Evolutionary conservation across 192 early-diverging fungal genomes (phyloP).

Genomic region (Cladochytrium replicatum): DNA sequence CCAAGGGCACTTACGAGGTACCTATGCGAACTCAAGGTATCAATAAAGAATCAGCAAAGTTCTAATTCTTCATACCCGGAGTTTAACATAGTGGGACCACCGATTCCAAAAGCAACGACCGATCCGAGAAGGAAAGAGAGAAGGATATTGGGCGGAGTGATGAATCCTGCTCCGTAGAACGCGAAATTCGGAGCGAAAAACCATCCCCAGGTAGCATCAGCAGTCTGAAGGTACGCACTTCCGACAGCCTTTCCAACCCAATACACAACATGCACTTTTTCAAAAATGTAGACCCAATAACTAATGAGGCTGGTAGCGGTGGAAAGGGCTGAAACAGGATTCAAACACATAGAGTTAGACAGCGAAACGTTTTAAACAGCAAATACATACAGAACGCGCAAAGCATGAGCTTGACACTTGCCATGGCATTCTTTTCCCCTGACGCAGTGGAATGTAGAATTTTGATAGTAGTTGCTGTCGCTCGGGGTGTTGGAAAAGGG

Average conservation of each 20-base stretch:
- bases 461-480: not conserved
- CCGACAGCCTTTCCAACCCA: not conserved
- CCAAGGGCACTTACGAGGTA: too few relatives aligned
- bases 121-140: constrained; percentile 70
- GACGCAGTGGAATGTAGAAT: not conserved
- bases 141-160: constrained; percentile 36
- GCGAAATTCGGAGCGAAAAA: not conserved
- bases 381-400: constrained; percentile 56
- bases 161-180: not conserved
- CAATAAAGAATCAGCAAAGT: too few relatives aligned
- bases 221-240: not conserved
- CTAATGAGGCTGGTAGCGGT: not conserved
- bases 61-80: too few relatives aligned
- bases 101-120: constrained; percentile 37
- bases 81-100: not conserved
- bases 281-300: not conserved
- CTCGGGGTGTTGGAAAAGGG: not conserved
- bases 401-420: constrained; percentile 38
- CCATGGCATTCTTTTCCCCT: constrained; percentile 53
- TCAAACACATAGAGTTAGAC: constrained; percentile 53
- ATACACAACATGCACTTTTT: not conserved
- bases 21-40: too few relatives aligned
- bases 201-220: not conserved
- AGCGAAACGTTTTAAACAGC: too few relatives aligned
- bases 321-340: constrained; percentile 11